Conservation (phyloP, 331 rosid genomes). For the Malus hybrid region DNA sequence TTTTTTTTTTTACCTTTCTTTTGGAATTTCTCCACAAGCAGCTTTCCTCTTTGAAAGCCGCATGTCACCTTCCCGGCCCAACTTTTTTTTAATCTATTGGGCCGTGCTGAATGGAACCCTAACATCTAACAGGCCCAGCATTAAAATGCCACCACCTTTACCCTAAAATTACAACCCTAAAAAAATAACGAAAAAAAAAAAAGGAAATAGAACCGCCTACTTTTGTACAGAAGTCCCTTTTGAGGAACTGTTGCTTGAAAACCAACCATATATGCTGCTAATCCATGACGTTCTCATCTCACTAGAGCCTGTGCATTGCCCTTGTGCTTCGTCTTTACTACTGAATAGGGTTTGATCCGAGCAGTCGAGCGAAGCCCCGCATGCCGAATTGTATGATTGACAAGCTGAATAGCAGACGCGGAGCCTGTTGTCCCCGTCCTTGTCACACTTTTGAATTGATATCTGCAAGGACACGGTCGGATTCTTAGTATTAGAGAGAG, state of each 20-base stretch:
- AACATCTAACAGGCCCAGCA: slow-evolving; percentile 38
- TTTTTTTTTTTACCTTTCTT: not conserved
- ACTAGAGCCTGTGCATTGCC: slow-evolving; percentile 87
- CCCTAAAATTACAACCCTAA: slow-evolving; percentile 32
- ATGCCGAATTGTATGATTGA: slow-evolving; percentile 81
- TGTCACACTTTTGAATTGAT: slow-evolving; percentile 85
- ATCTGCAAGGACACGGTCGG: slow-evolving; percentile 39
- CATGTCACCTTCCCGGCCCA: slow-evolving; percentile 40
- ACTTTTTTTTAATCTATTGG: slow-evolving; percentile 49
- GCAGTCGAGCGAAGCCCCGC: slow-evolving; percentile 97
- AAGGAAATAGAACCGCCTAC: slow-evolving; percentile 41
- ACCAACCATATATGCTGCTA: slow-evolving; percentile 43
- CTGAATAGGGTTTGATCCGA: slow-evolving; percentile 91
- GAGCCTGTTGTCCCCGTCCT: slow-evolving; percentile 90
- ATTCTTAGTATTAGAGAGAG: not conserved
- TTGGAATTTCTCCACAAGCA: slow-evolving; percentile 48
- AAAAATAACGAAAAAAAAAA: slow-evolving; percentile 26
- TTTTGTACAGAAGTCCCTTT: slow-evolving; percentile 57
- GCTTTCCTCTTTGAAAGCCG: slow-evolving; percentile 70
- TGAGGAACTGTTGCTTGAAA: slow-evolving; percentile 47
- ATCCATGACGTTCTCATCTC: slow-evolving; percentile 65
- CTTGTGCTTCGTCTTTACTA: slow-evolving; percentile 62
- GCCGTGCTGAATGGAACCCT: slow-evolving; percentile 39
- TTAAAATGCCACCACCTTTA: slow-evolving; percentile 25
- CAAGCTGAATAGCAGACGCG: slow-evolving; percentile 93